Evolutionary conservation across 305 asterid species (phyloP).

Genomic region (Rubia peregrina): DNA sequence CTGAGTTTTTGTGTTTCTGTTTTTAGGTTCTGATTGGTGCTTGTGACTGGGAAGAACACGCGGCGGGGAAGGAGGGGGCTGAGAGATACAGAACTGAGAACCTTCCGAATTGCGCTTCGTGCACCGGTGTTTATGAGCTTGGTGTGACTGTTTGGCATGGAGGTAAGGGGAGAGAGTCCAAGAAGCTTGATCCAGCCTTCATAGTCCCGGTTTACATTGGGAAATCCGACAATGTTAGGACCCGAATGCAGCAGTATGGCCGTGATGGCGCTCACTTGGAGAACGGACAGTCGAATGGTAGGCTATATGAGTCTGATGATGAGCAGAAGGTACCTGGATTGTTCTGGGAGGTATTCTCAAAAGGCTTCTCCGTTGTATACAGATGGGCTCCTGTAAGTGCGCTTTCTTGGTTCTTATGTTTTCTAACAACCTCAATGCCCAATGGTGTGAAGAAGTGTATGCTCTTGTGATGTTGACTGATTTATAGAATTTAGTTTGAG

Average conservation of each 20-base stretch:
- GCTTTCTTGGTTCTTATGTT: background rate
- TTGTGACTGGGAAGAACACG: conserved; percentile 67
- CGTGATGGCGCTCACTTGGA: conserved; percentile 85
- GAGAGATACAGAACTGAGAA: conserved; percentile 75
- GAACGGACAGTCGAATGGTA: conserved; percentile 13
- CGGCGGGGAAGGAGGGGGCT: conserved; percentile 55
- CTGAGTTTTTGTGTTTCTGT: conserved; percentile 15
- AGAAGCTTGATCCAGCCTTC: conserved; percentile 42
- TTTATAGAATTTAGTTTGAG: background rate
- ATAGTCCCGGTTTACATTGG: conserved; percentile 81
- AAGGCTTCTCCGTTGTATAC: conserved; percentile 58
- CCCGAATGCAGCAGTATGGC: conserved; percentile 80
- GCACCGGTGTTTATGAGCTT: conserved; percentile 86
- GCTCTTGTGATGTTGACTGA: background rate
- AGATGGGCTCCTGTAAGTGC: conserved; percentile 91
- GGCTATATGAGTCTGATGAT: conserved; percentile 8
- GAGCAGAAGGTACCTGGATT: conserved; percentile 28
- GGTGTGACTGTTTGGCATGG: conserved; percentile 32
- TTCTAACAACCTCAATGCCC: background rate
- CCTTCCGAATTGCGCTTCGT: conserved; percentile 59
- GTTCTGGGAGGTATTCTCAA: conserved; percentile 54
- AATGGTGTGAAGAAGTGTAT: background rate
- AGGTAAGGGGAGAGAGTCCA: conserved; percentile 23
- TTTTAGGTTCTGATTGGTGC: conserved; percentile 67
- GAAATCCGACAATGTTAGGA: conserved; percentile 76